These are phyloP conservation scores for Lipomyces chichibuensis DNA, from an alignment of 805 yeast species.

Conservation along the genomic window DNA sequence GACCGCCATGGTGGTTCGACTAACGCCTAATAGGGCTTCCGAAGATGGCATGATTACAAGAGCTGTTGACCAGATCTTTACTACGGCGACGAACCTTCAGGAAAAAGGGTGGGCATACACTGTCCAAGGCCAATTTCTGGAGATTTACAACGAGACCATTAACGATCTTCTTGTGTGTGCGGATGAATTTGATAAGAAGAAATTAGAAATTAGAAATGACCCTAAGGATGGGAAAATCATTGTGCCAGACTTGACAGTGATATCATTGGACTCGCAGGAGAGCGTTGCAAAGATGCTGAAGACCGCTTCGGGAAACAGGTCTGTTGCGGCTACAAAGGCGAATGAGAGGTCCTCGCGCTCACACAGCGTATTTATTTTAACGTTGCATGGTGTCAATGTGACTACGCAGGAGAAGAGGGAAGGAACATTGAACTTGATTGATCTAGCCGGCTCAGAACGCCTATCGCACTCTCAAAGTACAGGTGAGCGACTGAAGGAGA, in stretches of 20 bases:
- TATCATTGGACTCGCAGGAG: slow-evolving; percentile 51
- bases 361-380: slow-evolving; percentile 76
- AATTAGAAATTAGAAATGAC: slow-evolving; percentile 76
- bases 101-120: slow-evolving; percentile 65
- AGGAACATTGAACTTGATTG: slow-evolving; percentile 79
- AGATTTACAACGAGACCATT: slow-evolving; percentile 83
- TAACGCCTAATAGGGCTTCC: slow-evolving; percentile 48
- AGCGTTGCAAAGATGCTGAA: slow-evolving; percentile 57
- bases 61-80: slow-evolving; percentile 71
- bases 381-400: slow-evolving; percentile 58
- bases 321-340: slow-evolving; percentile 79
- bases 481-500: slow-evolving; percentile 82
- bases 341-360: slow-evolving; percentile 90
- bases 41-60: slow-evolving; percentile 80
- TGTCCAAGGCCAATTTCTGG: slow-evolving; percentile 76
- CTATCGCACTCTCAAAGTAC: slow-evolving; percentile 70
- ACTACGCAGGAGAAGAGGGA: slow-evolving; percentile 52
- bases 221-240: slow-evolving; percentile 55
- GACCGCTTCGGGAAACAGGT: slow-evolving; percentile 62
- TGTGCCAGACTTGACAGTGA: slow-evolving; percentile 61
- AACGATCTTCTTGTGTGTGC: slow-evolving; percentile 60
- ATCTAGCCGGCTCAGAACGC: slow-evolving; percentile 94
- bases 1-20: neutral
- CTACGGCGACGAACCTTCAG: slow-evolving; percentile 53
- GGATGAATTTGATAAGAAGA: slow-evolving; percentile 41